Base-by-base conservation (phyloP, 805 yeast genomes). In the Ogataea thermomethanolica region DNA sequence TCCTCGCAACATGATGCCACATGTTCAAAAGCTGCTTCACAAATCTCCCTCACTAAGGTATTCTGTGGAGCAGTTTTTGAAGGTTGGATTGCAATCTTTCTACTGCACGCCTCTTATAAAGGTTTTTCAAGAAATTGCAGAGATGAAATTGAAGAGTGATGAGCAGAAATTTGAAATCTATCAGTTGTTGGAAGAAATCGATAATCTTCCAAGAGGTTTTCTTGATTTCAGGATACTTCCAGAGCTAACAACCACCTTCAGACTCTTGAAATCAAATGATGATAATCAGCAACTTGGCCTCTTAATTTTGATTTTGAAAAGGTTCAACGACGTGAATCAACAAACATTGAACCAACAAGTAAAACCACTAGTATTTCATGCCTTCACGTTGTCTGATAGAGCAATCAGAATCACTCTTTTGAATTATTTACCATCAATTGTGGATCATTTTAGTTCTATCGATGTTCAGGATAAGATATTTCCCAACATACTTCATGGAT, bases 331-430 rank as follows among this genome's bases (percentile, higher is more conserved):
- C 48, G 29, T 59, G 61, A 10, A 59, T 41, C 11, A 62, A 51
- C n/a, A 60, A 57, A 28, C 43, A 0, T 74, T 75, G 50, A 55
- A 65, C 33, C 59, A 59, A 33, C 34, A 59, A 8, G 64, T 81
- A 8, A 78, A 79, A 44, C 89, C 91, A 1, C 64, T 79, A 0
- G 69, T 89, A n/a, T 67, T 84, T 25, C 66, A 72, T 29, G 71
- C 84, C 17, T 90, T 79, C 54, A 54, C 75, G 1, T 64, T 80
- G 13, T 75, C 83, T 9, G 96, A 91, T 61, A 71, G 98, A 46
- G 78, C 89, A 1, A 70, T 88, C 3, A 69, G 98, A 41, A 70
- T 88, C 51, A 69, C 81, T n/a, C 64, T 93, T 22, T 67, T 91
- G 43, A 76, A 77, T 14, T 66, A 78, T 33, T 63, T 91, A 41